These are phyloP conservation scores for Pyricularia sp. DNA, from an alignment of 2,329 filamentous ascomycete species.

Conservation along the genomic window DNA sequence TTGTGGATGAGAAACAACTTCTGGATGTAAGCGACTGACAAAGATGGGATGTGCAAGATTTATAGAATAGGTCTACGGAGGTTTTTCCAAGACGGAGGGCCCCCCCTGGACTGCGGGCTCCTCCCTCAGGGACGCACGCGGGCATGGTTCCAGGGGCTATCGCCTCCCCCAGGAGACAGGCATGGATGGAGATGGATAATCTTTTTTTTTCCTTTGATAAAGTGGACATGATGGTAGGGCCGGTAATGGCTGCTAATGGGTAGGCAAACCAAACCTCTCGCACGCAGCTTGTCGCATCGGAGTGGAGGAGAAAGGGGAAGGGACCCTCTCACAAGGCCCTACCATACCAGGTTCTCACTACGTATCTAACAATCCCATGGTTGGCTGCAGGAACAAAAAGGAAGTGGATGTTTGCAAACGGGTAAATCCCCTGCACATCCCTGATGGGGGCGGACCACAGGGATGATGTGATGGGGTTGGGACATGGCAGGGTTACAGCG, in stretches of 20 bases:
- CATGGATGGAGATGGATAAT: neutral
- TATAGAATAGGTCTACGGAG: constrained; percentile 3
- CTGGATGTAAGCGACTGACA: neutral
- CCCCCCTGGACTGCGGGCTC: neutral
- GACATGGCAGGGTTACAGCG: neutral
- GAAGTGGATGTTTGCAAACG: neutral
- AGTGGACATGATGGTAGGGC: neutral
- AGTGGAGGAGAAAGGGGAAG: neutral
- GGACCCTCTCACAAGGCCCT: neutral
- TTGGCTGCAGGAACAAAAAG: neutral
- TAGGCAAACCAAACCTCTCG: neutral
- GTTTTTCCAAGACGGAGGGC: neutral
- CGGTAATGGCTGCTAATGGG: neutral
- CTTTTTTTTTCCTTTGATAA: neutral
- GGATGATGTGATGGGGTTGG: neutral
- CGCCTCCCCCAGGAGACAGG: neutral
- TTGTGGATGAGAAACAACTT: constrained; percentile 1
- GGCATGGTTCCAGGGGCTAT: neutral
- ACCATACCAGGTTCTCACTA: neutral
- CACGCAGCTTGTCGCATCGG: constrained; percentile 3
- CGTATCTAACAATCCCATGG: neutral
- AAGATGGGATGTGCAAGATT: constrained; percentile 1
- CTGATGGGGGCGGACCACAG: neutral
- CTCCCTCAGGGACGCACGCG: neutral
- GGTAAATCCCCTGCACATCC: neutral